Conservation (phyloP, 768 basidiomycete species). For the Scleroderma citrinum region DNA sequence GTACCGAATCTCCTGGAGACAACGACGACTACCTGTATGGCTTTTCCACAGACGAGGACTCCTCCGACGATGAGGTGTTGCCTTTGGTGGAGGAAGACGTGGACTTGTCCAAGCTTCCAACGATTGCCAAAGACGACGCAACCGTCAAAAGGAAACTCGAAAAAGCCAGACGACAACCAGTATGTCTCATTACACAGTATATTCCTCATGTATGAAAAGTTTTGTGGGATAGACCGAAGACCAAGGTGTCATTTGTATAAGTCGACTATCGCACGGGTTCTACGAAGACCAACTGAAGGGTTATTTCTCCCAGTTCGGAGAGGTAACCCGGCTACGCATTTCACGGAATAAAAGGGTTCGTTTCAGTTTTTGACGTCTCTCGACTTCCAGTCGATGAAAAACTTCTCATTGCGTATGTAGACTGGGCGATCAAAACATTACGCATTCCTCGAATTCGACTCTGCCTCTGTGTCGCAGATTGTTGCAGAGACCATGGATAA, state of each 20-base stretch:
- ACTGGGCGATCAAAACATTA: slow-evolving; percentile 97
- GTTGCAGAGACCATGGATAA: slow-evolving; percentile 99
- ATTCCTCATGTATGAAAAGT: not conserved
- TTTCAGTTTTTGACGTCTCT: not conserved
- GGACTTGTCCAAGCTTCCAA: slow-evolving; percentile 72
- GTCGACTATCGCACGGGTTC: slow-evolving; percentile 94
- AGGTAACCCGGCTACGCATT: slow-evolving; percentile 79
- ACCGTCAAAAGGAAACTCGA: slow-evolving; percentile 62
- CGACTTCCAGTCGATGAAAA: not conserved
- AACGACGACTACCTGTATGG: slow-evolving; percentile 54
- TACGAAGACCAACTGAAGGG: slow-evolving; percentile 90
- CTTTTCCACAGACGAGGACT: slow-evolving; percentile 72
- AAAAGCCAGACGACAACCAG: slow-evolving; percentile 58
- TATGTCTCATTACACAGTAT: not conserved
- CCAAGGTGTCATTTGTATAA: slow-evolving; percentile 81
- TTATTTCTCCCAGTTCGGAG: slow-evolving; percentile 94
- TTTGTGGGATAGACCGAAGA: slow-evolving; percentile 45
- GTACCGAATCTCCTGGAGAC: too few species aligned
- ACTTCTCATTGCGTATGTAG: slow-evolving; percentile 32
- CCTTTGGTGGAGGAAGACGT: slow-evolving; percentile 50
- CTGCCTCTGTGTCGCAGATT: slow-evolving; percentile 86
- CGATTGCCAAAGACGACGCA: slow-evolving; percentile 83
- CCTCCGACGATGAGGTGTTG: slow-evolving; percentile 78
- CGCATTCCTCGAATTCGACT: slow-evolving; percentile 92
- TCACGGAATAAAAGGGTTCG: slow-evolving; percentile 89